phyloP scores from a whole-genome alignment of 768 basidiomycete species.

The Psilocybe azurescens region DNA sequence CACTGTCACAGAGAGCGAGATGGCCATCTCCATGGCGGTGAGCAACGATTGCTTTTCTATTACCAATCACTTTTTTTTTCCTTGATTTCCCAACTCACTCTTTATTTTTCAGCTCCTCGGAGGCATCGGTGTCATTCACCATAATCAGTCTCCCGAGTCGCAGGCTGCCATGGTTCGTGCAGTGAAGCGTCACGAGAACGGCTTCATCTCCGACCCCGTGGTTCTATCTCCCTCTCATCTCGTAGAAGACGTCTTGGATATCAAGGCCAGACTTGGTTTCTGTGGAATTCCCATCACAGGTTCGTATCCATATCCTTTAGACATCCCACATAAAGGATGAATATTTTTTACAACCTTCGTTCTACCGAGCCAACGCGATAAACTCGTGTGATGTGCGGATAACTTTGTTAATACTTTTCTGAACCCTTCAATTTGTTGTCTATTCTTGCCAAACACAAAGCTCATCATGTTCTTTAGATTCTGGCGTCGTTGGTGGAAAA shows the following conservation, averaged over 20 bases:
- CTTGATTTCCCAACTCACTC: constrained; percentile 17
- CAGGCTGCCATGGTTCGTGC: constrained; percentile 98
- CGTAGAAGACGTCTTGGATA: constrained; percentile 90
- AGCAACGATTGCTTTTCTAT: constrained; percentile 34
- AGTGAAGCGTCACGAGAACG: constrained; percentile 98
- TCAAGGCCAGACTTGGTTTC: constrained; percentile 92
- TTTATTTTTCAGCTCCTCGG: constrained; percentile 70
- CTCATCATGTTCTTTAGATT: constrained; percentile 56
- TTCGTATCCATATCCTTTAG: constrained; percentile 47
- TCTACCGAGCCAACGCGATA: constrained; percentile 20
- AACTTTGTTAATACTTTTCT: constrained; percentile 9
- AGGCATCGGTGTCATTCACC: constrained; percentile 97
- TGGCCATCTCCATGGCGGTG: constrained; percentile 94
- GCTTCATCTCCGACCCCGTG: constrained; percentile 95
- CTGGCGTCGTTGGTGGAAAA: constrained; percentile 86
- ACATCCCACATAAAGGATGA: constrained; percentile 45
- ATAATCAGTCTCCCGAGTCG: constrained; percentile 83
- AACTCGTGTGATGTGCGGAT: constrained; percentile 18
- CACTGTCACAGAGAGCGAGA: constrained; percentile 95
- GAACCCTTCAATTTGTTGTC: constrained; percentile 20
- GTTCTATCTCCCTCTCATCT: constrained; percentile 79
- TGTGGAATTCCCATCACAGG: constrained; percentile 98
- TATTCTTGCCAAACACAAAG: constrained; percentile 12
- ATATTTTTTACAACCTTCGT: constrained; percentile 62
- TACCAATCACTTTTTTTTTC: background rate